These are phyloP conservation scores for Elsinoe perseae DNA, from an alignment of 2,329 filamentous ascomycete species.

Conservation along the genomic window DNA sequence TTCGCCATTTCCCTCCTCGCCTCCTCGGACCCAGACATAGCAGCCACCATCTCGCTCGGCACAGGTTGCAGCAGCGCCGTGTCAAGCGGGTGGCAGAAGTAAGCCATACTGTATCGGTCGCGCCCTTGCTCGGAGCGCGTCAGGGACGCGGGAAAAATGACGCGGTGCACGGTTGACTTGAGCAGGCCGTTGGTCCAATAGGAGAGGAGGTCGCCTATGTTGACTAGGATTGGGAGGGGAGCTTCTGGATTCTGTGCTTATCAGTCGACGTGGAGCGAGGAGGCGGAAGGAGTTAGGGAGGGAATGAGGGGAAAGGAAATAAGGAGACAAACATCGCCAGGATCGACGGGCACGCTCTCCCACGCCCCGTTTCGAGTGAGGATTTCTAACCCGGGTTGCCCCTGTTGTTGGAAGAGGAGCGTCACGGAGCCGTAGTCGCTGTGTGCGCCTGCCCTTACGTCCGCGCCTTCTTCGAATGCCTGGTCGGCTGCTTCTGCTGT, in stretches of 20 bases:
- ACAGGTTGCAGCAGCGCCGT: constrained; percentile 47
- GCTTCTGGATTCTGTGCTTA: neutral
- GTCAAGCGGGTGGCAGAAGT: constrained; percentile 57
- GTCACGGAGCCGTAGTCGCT: constrained; percentile 71
- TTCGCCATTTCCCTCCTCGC: constrained; percentile 28
- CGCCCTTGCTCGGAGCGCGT: constrained; percentile 31
- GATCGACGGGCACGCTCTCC: constrained; percentile 39
- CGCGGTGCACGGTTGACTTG: constrained; percentile 80
- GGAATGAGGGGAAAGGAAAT: neutral
- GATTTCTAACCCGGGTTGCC: constrained; percentile 82
- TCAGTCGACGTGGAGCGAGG: neutral
- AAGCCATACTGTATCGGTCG: constrained; percentile 52
- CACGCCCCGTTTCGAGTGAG: constrained; percentile 46
- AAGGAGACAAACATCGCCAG: constrained; percentile 17
- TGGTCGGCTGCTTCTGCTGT: constrained; percentile 19
- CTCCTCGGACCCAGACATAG: constrained; percentile 30
- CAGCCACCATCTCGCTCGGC: constrained; percentile 44
- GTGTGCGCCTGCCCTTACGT: constrained; percentile 84
- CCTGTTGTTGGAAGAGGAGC: constrained; percentile 72
- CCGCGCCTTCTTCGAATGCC: constrained; percentile 38
- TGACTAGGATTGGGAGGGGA: constrained; percentile 55
- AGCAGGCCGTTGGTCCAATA: constrained; percentile 90
- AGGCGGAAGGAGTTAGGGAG: neutral
- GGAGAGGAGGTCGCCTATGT: constrained; percentile 63
- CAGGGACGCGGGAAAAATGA: constrained; percentile 52